Evolutionary conservation across 257 asterid species (phyloP).

Genomic region (Penstemon barbatus): DNA sequence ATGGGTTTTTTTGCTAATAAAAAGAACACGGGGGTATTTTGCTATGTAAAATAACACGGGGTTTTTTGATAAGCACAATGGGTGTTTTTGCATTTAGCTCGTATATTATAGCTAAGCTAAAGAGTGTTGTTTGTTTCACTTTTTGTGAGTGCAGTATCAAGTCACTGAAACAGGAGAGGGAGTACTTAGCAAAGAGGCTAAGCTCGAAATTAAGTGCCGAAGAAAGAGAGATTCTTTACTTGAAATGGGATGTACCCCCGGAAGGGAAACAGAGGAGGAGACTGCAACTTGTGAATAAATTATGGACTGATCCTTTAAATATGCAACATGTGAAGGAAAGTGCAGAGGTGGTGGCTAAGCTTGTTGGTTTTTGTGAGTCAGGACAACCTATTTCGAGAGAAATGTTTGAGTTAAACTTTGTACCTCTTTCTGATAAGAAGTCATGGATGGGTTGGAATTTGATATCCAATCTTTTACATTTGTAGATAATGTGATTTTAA

Average conservation of each 20-base stretch:
- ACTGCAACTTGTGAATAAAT: slow-evolving; percentile 69
- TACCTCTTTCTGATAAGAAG: slow-evolving; percentile 75
- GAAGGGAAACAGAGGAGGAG: slow-evolving; percentile 81
- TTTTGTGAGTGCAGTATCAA: slow-evolving; percentile 54
- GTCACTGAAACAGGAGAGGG: slow-evolving; percentile 93
- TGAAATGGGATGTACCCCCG: slow-evolving; percentile 80
- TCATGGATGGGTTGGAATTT: slow-evolving; percentile 87
- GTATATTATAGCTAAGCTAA: neutral
- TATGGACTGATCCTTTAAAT: slow-evolving; percentile 85
- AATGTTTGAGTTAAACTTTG: slow-evolving; percentile 90
- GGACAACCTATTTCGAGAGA: slow-evolving; percentile 71
- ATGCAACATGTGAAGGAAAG: slow-evolving; percentile 81
- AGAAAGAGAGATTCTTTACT: slow-evolving; percentile 77
- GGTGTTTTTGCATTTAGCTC: too few relatives aligned
- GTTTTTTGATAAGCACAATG: too few relatives aligned
- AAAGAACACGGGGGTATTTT: too few relatives aligned
- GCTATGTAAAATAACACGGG: too few relatives aligned
- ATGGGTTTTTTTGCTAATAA: too few relatives aligned
- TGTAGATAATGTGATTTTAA: slow-evolving; percentile 35
- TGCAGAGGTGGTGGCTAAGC: slow-evolving; percentile 88
- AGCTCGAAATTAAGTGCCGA: slow-evolving; percentile 66
- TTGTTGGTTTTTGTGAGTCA: slow-evolving; percentile 87
- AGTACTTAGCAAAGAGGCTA: slow-evolving; percentile 82
- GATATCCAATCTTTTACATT: slow-evolving; percentile 71
- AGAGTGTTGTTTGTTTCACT: neutral